Base-by-base conservation (phyloP, 2,329 filamentous ascomycete species). In the Colletotrichum sublineola region DNA sequence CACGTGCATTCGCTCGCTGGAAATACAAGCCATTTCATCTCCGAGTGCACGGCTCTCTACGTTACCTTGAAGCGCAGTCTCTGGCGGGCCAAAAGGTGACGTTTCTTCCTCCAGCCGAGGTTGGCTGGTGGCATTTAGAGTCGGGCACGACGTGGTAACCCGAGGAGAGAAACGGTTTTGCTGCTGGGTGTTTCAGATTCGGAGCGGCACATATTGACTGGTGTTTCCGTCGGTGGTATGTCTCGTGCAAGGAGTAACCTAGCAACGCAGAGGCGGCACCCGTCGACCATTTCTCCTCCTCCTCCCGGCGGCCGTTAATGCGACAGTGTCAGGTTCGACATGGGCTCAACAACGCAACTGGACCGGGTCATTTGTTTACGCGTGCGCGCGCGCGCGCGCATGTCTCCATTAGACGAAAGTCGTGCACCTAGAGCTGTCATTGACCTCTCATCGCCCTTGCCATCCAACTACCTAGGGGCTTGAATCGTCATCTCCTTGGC, bases 391-490 rank as follows among this genome's bases (percentile, higher is more conserved):
- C 44, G 42, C 20, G 58, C 61, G 24, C 33, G 8, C 40, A 7
- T 14, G 33, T 12, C 15, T 14, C 33, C 15, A 29, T 14, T 20
- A 33, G 52, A 9, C 2, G 11, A n/a, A 12, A 7, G 5, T 1
- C 5, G 5, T 24, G 12, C 18, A 40, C 60, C 46, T 40, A 53
- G 46, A n/a, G 20, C 46, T 52, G 66, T 61, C 60, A 48, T 38
- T 24, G 24, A 24, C 24, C 60, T 56, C 46, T 40, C 53, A 72
- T 69, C 66, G 24, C 6, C 66, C 12, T 33, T 50, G 66, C 46
- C 46, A 57, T 7, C 20, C 12, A 48, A 48, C 5, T 8, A 7
- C 42, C 42, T 5, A 1, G 42, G 42, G 42, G 42, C 8, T 44
- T 42, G 11, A 18, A 20, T 44, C 20, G 20, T 44, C 42, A 9